Percentiles rank a stretch among this genome's conserved stretches.
phyloP scores from a whole-genome alignment of 2,329 filamentous ascomycete genomes.

The Neospermospora avenae region DNA sequence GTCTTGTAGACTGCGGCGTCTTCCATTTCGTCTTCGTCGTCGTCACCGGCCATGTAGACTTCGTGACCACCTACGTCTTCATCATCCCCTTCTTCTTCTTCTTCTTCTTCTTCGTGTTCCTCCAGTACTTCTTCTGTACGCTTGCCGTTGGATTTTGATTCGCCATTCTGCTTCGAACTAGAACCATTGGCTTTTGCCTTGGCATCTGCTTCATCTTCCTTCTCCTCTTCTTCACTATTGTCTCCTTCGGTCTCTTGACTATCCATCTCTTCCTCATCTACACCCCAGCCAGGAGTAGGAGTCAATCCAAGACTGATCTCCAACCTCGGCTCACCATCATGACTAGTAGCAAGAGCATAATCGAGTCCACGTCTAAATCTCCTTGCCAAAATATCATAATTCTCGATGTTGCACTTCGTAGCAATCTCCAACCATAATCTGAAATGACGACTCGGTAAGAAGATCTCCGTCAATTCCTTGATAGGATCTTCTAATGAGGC shows the following conservation, averaged over 20 bases:
- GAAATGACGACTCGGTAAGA: constrained; percentile 84
- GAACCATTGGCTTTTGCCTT: constrained; percentile 19
- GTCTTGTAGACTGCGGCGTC: constrained; percentile 87
- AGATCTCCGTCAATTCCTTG: constrained; percentile 73
- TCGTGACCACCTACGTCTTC: constrained; percentile 73
- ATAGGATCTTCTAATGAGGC: constrained; percentile 50
- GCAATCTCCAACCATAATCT: constrained; percentile 84
- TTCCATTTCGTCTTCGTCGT: constrained; percentile 59
- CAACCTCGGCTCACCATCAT: constrained; percentile 72
- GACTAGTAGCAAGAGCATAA: constrained; percentile 88
- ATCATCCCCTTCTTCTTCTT: constrained; percentile 36
- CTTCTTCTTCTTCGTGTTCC: constrained; percentile 22
- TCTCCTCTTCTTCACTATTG: constrained; percentile 35
- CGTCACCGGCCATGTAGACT: constrained; percentile 91
- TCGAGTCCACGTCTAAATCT: constrained; percentile 84
- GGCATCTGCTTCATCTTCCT: constrained; percentile 22
- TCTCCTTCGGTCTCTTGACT: constrained; percentile 40
- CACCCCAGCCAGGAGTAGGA: constrained; percentile 80
- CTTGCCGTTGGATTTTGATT: constrained; percentile 8
- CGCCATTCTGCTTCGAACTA: constrained; percentile 14
- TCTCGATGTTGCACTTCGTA: constrained; percentile 71
- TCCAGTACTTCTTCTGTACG: constrained; percentile 28
- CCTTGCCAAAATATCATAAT: constrained; percentile 75
- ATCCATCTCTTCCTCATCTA: constrained; percentile 55
- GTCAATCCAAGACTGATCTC: constrained; percentile 88